Percentiles rank a stretch among this genome's conserved stretches.
Evolutionary conservation across 2,329 filamentous ascomycete species (phyloP).

Genomic region (Pyricularia sp.): DNA sequence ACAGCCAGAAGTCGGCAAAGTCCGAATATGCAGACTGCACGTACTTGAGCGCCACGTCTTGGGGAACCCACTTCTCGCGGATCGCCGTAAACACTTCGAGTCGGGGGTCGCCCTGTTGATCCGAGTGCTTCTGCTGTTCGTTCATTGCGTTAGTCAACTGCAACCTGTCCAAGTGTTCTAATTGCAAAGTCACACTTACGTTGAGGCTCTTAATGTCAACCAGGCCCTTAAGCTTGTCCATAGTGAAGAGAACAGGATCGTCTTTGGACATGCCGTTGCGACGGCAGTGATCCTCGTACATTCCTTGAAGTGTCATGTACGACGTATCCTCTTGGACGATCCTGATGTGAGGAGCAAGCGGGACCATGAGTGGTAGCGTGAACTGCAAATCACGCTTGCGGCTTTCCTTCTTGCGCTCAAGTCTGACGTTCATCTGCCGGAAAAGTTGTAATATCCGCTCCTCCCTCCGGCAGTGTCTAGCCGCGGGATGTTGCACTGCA

Average conservation of each 20-base stretch:
- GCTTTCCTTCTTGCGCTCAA: constrained; percentile 90
- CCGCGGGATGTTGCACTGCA: constrained; percentile 91
- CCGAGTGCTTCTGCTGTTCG: constrained; percentile 48
- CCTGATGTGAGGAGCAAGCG: constrained; percentile 85
- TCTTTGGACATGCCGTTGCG: constrained; percentile 84
- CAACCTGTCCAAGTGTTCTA: not conserved
- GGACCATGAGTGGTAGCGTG: constrained; percentile 90
- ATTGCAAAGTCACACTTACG: constrained; percentile 27
- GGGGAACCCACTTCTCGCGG: constrained; percentile 85
- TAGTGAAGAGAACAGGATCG: constrained; percentile 87
- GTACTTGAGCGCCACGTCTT: constrained; percentile 74
- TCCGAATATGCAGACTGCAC: constrained; percentile 83
- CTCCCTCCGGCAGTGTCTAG: constrained; percentile 83
- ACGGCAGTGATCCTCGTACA: constrained; percentile 94
- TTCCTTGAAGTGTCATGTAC: constrained; percentile 86
- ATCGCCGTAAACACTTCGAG: constrained; percentile 93
- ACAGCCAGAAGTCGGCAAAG: constrained; percentile 95
- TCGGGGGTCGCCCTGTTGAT: constrained; percentile 63
- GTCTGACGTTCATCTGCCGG: constrained; percentile 89
- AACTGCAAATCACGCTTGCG: constrained; percentile 91
- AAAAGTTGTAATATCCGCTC: constrained; percentile 94
- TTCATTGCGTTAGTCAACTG: constrained; percentile 10
- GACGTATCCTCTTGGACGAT: constrained; percentile 94
- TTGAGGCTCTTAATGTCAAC: constrained; percentile 54
- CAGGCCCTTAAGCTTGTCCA: constrained; percentile 81